A percentile compares a stretch with the other conserved stretches of the same genome.
Conservation (phyloP, 768 basidiomycete genomes). For the Tremella yokohamensis region DNA sequence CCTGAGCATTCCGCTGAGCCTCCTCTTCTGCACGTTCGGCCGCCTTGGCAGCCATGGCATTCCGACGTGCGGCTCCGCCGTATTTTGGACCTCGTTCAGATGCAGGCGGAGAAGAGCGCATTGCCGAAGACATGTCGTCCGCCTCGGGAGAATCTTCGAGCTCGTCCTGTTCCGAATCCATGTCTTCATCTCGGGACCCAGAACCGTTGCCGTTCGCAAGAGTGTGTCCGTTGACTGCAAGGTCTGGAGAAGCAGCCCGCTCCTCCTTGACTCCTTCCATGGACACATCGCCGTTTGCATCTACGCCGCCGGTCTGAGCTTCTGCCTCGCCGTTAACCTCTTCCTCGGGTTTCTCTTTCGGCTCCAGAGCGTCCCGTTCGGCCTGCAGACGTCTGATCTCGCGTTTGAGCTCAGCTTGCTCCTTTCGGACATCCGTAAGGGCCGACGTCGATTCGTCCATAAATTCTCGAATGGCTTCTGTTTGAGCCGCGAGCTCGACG, state of each 20-base stretch:
- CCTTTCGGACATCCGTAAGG: constrained; percentile 86
- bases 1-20: constrained; percentile 57
- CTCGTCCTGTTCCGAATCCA: constrained; percentile 29
- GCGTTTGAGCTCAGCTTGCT: constrained; percentile 91
- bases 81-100: constrained; percentile 8
- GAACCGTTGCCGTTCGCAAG: constrained; percentile 6
- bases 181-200: neutral
- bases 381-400: constrained; percentile 51
- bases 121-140: constrained; percentile 53
- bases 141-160: constrained; percentile 31
- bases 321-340: constrained; percentile 12
- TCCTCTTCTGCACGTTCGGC: constrained; percentile 52
- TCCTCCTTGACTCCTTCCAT: constrained; percentile 36
- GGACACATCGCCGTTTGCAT: constrained; percentile 38
- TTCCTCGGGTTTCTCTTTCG: constrained; percentile 25
- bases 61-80: constrained; percentile 29
- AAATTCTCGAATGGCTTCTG: constrained; percentile 78
- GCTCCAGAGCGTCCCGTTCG: constrained; percentile 45
- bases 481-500: constrained; percentile 82
- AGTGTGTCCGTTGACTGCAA: constrained; percentile 21
- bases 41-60: constrained; percentile 41
- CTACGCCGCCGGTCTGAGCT: constrained; percentile 11
- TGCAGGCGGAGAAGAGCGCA: constrained; percentile 51
- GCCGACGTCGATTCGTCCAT: constrained; percentile 88
- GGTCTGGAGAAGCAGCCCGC: constrained; percentile 14